Conservation (phyloP, 306 rosid genomes). For the Quercus variabilis region DNA sequence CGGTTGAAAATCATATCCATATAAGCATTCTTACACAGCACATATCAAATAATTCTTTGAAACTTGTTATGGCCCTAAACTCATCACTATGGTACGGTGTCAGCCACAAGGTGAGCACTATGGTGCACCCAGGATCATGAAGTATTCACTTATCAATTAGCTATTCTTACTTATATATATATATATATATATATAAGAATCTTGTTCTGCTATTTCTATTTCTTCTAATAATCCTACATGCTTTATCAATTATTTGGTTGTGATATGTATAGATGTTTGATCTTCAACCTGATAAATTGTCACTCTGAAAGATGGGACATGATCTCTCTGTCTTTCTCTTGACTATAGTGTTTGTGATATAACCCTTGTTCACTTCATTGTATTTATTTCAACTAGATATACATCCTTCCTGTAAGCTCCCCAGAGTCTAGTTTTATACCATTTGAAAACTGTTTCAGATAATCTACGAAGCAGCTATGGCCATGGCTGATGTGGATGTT, state of each 20-base stretch:
- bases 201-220: background rate
- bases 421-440: slow-evolving; percentile 9
- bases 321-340: background rate
- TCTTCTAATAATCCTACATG: background rate
- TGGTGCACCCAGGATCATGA: too few species aligned
- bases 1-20: background rate
- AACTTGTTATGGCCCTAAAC: background rate
- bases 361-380: background rate
- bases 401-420: slow-evolving; percentile 12
- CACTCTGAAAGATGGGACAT: background rate
- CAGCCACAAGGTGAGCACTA: background rate
- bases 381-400: slow-evolving; percentile 7
- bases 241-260: background rate
- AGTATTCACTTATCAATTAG: too few species aligned
- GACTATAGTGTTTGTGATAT: background rate
- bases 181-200: too few species aligned
- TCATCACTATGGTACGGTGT: background rate
- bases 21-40: background rate
- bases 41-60: background rate
- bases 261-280: background rate
- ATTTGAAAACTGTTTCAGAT: slow-evolving; percentile 43
- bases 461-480: slow-evolving; percentile 77
- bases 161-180: too few species aligned
- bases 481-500: slow-evolving; percentile 60
- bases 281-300: background rate